phyloP scores from a whole-genome alignment of 306 rosid species.

The Vigna nakashimae region DNA sequence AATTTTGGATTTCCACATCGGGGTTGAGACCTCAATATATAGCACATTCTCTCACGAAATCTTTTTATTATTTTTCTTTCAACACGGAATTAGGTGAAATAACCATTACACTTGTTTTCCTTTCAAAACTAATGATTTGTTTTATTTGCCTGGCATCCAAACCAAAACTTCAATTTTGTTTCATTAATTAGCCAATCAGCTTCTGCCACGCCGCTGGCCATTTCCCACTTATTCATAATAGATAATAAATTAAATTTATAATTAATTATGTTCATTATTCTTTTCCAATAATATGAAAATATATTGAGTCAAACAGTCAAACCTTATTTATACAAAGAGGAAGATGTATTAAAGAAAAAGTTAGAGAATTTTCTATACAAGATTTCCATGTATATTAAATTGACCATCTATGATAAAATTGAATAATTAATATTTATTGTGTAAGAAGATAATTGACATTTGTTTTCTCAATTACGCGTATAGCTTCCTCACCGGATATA shows the following conservation, averaged over 20 bases:
- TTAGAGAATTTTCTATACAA: not conserved
- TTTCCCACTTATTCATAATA: not conserved
- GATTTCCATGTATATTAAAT: not conserved
- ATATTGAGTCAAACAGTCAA: not conserved
- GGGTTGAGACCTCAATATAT: not conserved
- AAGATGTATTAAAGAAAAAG: not conserved
- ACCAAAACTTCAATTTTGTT: not conserved
- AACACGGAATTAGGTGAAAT: slow-evolving; percentile 40
- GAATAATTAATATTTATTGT: not conserved
- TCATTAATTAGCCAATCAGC: not conserved
- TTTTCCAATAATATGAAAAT: not conserved
- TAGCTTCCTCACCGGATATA: too few species aligned
- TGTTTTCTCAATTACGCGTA: too few species aligned
- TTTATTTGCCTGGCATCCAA: not conserved
- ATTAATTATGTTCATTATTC: not conserved
- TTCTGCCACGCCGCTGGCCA: not conserved
- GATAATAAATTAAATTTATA: not conserved
- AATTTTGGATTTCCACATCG: slow-evolving; percentile 13
- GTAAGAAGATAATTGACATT: too few species aligned
- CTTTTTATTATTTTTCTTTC: slow-evolving; percentile 7
- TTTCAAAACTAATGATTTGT: not conserved
- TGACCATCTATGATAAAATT: not conserved
- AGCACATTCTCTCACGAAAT: slow-evolving; percentile 16
- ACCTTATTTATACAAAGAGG: not conserved
- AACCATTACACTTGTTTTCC: not conserved